Percentiles rank a stretch among this genome's conserved stretches.
These are phyloP conservation scores for Nitzschia sp. DNA, from an alignment of 108 stramenopile genomes.

Conservation along the genomic window DNA sequence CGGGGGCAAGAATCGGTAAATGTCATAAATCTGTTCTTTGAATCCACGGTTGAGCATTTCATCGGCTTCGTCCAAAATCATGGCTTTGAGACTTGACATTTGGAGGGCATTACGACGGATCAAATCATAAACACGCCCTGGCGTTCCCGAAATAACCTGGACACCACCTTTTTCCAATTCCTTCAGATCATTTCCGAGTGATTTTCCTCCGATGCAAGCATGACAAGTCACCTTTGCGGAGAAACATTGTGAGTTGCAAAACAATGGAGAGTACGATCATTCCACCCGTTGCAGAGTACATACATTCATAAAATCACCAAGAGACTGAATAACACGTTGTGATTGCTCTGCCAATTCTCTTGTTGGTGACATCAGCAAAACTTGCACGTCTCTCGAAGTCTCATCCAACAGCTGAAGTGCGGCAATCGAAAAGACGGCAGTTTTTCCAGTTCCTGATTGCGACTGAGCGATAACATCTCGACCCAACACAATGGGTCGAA, in stretches of 20 bases:
- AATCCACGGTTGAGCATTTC: slow-evolving; percentile 97
- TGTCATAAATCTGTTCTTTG: slow-evolving; percentile 99
- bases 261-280: neutral
- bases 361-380: slow-evolving; percentile 93
- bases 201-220: slow-evolving; percentile 97
- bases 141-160: slow-evolving; percentile 97
- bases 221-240: slow-evolving; percentile 68
- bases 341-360: slow-evolving; percentile 98
- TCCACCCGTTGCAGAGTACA: neutral
- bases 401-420: slow-evolving; percentile 87
- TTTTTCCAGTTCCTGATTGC: slow-evolving; percentile 96
- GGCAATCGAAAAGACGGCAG: slow-evolving; percentile 96
- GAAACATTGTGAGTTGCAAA: neutral
- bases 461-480: slow-evolving; percentile 97
- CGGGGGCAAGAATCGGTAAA: slow-evolving; percentile 94
- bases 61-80: slow-evolving; percentile 99
- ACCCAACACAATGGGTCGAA: slow-evolving; percentile 92
- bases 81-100: slow-evolving; percentile 77
- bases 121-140: slow-evolving; percentile 97
- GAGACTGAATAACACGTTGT: slow-evolving; percentile 83
- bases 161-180: slow-evolving; percentile 84
- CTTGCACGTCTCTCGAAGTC: slow-evolving; percentile 81
- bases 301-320: slow-evolving; percentile 98
- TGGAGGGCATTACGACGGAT: slow-evolving; percentile 88
- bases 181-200: slow-evolving; percentile 91